Evolutionary conservation across 306 rosid species (phyloP).

Genomic region (Dalbergia cultrata): DNA sequence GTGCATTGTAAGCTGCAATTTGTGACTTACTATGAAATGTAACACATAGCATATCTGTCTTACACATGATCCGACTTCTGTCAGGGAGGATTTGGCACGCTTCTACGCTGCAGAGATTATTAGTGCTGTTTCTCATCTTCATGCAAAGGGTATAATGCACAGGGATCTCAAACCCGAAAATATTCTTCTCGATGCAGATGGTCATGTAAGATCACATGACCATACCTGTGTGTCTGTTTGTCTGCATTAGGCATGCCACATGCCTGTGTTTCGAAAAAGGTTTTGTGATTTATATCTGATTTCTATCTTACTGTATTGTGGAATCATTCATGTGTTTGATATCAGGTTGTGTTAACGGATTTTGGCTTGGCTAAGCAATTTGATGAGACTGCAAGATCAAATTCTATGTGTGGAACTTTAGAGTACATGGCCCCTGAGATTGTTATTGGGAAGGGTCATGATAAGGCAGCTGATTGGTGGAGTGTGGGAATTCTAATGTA

Average conservation of each 20-base stretch:
- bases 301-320: slow-evolving; percentile 12
- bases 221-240: not conserved
- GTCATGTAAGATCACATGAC: slow-evolving; percentile 69
- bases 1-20: slow-evolving; percentile 45
- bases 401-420: slow-evolving; percentile 80
- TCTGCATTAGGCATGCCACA: slow-evolving; percentile 26
- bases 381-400: slow-evolving; percentile 64
- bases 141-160: slow-evolving; percentile 81
- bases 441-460: slow-evolving; percentile 79
- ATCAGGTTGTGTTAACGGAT: slow-evolving; percentile 79
- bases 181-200: slow-evolving; percentile 72
- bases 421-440: slow-evolving; percentile 91
- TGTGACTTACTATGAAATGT: slow-evolving; percentile 25
- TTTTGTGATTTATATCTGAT: slow-evolving; percentile 11
- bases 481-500: slow-evolving; percentile 77
- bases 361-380: slow-evolving; percentile 85
- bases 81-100: slow-evolving; percentile 89
- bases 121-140: slow-evolving; percentile 85
- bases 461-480: slow-evolving; percentile 94
- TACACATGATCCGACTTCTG: slow-evolving; percentile 26
- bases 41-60: slow-evolving; percentile 19
- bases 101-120: slow-evolving; percentile 84
- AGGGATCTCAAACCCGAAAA: slow-evolving; percentile 93
- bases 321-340: not conserved
- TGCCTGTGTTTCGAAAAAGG: slow-evolving; percentile 25